These are phyloP conservation scores for Pleurozium schreberi DNA, from an alignment of 225 moss, liverwort and hornwort species.

Conservation along the genomic window DNA sequence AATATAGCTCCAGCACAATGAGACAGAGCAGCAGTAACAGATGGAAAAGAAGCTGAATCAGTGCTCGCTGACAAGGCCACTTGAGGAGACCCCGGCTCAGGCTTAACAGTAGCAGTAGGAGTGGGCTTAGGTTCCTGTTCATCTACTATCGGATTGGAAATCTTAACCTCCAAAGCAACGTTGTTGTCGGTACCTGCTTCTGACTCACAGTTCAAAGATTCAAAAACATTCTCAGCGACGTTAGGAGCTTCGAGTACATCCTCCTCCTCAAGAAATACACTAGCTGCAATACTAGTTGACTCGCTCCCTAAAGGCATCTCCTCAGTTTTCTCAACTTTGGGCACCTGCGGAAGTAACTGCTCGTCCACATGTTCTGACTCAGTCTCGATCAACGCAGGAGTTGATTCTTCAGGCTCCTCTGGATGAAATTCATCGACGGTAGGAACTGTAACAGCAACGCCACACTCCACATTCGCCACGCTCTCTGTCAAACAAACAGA, in stretches of 20 bases:
- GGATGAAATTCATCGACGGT: not conserved
- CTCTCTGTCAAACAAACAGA: not conserved
- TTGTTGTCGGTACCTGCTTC: constrained; percentile 1
- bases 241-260: constrained; percentile 7
- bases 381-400: not conserved
- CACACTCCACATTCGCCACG: constrained; percentile 7
- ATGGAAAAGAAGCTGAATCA: constrained; percentile 42
- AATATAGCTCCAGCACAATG: constrained; percentile 36
- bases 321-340: constrained; percentile 16
- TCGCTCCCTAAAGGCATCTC: not conserved
- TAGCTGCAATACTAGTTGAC: constrained; percentile 8
- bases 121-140: constrained; percentile 14
- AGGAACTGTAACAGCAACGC: not conserved
- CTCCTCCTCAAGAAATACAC: constrained; percentile 17
- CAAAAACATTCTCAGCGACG: not conserved
- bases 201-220: constrained; percentile 3
- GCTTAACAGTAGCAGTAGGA: constrained; percentile 43
- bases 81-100: constrained; percentile 65
- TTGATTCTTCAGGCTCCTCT: constrained; percentile 1
- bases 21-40: constrained; percentile 12
- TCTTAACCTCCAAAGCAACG: not conserved
- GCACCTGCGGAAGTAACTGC: not conserved
- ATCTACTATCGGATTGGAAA: not conserved
- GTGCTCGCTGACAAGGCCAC: constrained; percentile 48
- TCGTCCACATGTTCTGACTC: constrained; percentile 8